Evolutionary conservation across 2,329 filamentous ascomycete species (phyloP).

Genomic region (Colletotrichum sp.): DNA sequence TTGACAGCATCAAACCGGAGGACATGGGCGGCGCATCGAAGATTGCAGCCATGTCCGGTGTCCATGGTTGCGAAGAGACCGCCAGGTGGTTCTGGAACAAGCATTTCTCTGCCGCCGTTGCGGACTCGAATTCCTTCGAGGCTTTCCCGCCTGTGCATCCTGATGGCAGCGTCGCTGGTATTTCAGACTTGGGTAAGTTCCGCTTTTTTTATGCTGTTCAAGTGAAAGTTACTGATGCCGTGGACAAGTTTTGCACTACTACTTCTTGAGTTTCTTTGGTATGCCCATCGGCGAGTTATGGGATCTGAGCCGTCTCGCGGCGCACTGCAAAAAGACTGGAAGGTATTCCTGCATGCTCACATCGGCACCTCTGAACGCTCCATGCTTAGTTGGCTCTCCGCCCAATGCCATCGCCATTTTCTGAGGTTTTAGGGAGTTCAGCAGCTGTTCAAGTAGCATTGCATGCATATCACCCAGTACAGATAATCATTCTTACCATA

Average conservation of each 20-base stretch:
- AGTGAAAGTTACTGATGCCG: background rate
- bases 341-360: conserved; percentile 68
- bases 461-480: accelerated
- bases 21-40: conserved; percentile 36
- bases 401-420: conserved; percentile 55
- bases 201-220: accelerated
- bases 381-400: conserved; percentile 53
- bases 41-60: conserved; percentile 31
- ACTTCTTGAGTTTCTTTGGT: conserved; percentile 55
- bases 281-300: conserved; percentile 61
- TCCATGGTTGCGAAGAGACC: conserved; percentile 55
- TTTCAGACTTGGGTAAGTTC: conserved; percentile 42
- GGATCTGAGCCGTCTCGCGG: conserved; percentile 58
- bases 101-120: conserved; percentile 69
- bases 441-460: background rate
- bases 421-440: conserved; percentile 17
- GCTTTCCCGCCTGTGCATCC: conserved; percentile 58
- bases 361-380: conserved; percentile 63
- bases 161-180: conserved; percentile 37
- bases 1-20: conserved; percentile 49
- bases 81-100: conserved; percentile 72
- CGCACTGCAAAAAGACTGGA: conserved; percentile 54
- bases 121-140: conserved; percentile 69
- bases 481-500: background rate
- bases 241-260: conserved; percentile 47